Conservation (phyloP, 1,284 basidiomycete species). For the Apiotrichum veenhuisii region DNA sequence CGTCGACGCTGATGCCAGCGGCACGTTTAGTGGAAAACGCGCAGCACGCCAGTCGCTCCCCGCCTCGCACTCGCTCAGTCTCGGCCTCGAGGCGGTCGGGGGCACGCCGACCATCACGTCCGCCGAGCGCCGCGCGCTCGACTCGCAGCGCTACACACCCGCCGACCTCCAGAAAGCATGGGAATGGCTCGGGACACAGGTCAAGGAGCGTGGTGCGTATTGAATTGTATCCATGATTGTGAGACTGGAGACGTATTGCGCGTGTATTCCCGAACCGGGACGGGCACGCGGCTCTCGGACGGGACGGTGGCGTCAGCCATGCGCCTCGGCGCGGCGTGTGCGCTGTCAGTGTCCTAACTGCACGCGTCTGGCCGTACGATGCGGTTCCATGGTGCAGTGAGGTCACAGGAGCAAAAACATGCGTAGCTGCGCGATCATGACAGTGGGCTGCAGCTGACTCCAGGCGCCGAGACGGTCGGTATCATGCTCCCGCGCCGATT, state of each 20-base stretch:
- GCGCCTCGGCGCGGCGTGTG: not conserved
- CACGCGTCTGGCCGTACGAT: not conserved
- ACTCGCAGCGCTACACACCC: constrained; percentile 21
- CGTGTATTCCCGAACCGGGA: too few relatives aligned
- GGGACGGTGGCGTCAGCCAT: constrained; percentile 6
- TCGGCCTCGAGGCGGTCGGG: constrained; percentile 31
- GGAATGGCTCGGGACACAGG: constrained; percentile 33
- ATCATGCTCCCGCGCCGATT: constrained; percentile 31
- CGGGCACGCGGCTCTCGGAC: too few relatives aligned
- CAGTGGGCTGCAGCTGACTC: too few relatives aligned
- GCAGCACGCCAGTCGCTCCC: not conserved
- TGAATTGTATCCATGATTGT: not conserved
- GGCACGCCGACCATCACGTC: constrained; percentile 19
- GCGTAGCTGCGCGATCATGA: too few relatives aligned
- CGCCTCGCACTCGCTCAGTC: not conserved
- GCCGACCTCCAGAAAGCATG: constrained; percentile 31
- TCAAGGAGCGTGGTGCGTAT: constrained; percentile 31
- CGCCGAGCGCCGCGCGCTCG: constrained; percentile 28
- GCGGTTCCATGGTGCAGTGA: not conserved
- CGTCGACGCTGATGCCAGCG: not conserved
- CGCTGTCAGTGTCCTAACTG: not conserved
- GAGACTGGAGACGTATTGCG: too few relatives aligned
- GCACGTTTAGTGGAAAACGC: not conserved
- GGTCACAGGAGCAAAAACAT: too few relatives aligned
- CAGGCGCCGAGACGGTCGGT: constrained; percentile 28